Conservation (phyloP, 2,329 filamentous ascomycete genomes). For the Pseudogymnoascus sp. region DNA sequence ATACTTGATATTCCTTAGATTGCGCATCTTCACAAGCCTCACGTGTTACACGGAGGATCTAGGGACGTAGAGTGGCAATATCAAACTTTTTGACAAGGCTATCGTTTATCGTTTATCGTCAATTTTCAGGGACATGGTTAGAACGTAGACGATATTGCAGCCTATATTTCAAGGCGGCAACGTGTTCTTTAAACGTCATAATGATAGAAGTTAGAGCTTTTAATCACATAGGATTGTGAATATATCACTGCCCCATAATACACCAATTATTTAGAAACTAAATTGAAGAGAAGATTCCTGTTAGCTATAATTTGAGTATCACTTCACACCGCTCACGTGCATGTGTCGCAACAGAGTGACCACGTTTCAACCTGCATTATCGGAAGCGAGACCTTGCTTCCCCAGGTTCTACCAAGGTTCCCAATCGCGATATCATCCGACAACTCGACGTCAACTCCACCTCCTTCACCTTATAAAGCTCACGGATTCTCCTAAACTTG, state of each 20-base stretch:
- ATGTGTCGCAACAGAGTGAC: background rate
- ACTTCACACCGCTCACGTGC: background rate
- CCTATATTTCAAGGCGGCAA: background rate
- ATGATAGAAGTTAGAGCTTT: background rate
- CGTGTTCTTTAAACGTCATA: background rate
- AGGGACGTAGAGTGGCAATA: background rate
- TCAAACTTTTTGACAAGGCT: conserved; percentile 3
- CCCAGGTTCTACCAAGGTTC: conserved; percentile 5
- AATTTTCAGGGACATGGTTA: conserved; percentile 1
- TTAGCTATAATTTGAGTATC: background rate
- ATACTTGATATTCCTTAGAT: conserved; percentile 71
- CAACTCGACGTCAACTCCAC: conserved; percentile 2
- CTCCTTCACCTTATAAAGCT: background rate
- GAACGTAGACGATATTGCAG: background rate
- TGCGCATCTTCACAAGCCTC: conserved; percentile 57
- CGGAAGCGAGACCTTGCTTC: background rate
- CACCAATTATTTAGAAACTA: background rate
- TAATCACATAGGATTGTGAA: background rate
- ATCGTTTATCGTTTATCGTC: conserved; percentile 2
- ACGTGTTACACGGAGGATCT: conserved; percentile 1
- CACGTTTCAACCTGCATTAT: background rate
- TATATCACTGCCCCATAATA: background rate
- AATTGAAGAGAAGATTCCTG: background rate
- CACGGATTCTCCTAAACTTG: background rate
- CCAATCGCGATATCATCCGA: conserved; percentile 5